Percentiles rank a stretch among this genome's conserved stretches.
These are phyloP conservation scores for Mucor piriformis DNA, from an alignment of 371 early-diverging fungal genomes.

Conservation along the genomic window DNA sequence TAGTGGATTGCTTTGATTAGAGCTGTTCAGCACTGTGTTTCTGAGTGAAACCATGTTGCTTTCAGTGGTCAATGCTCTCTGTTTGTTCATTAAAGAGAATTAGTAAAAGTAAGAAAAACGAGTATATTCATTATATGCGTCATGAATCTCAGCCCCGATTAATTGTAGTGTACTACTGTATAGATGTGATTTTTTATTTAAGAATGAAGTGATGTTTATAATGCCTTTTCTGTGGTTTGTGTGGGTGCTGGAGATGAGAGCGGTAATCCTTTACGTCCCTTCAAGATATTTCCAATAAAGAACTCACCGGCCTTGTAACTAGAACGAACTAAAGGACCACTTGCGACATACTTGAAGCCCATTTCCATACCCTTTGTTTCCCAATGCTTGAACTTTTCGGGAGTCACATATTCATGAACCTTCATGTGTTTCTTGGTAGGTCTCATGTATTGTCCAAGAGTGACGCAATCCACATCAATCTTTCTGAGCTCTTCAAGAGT, in stretches of 20 bases:
- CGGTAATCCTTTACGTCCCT: conserved; percentile 53
- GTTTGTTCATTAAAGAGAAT: too few relatives aligned
- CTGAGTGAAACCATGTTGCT: too few relatives aligned
- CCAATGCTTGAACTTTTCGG: conserved; percentile 93
- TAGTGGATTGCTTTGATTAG: too few relatives aligned
- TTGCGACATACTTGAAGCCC: conserved; percentile 95
- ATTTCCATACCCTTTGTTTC: conserved; percentile 79
- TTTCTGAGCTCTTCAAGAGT: conserved; percentile 86
- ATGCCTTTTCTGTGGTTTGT: conserved; percentile 1
- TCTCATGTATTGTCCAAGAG: conserved; percentile 99
- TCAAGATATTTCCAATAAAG: conserved; percentile 88
- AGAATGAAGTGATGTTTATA: too few relatives aligned
- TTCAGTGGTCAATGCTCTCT: too few relatives aligned
- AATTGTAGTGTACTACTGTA: too few relatives aligned
- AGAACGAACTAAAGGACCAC: conserved; percentile 94
- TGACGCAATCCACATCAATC: conserved; percentile 92
- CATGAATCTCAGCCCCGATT: too few relatives aligned
- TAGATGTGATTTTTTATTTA: too few relatives aligned
- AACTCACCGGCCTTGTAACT: conserved; percentile 98
- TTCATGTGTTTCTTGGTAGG: conserved; percentile 99
- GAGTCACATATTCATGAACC: conserved; percentile 92
- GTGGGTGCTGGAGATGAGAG: conserved; percentile 11
- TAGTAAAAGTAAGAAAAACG: too few relatives aligned
- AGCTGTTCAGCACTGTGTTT: too few relatives aligned
- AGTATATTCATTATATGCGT: too few relatives aligned